These are phyloP conservation scores for Raddia distichophylla DNA, from an alignment of 176 grass and related monocot genomes.

Conservation along the genomic window DNA sequence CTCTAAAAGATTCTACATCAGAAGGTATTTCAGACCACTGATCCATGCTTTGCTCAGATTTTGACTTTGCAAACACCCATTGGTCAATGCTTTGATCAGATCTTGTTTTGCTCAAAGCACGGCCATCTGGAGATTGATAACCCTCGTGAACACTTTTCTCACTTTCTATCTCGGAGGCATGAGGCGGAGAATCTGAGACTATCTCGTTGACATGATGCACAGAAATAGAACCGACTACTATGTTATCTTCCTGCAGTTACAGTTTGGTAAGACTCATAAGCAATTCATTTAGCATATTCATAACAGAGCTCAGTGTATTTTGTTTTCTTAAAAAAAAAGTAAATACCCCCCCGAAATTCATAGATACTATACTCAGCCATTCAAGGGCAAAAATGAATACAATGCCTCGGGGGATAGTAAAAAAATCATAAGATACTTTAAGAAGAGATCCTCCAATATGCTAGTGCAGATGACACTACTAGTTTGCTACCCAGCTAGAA, in stretches of 20 bases:
- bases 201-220: constrained; percentile 46
- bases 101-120: constrained; percentile 51
- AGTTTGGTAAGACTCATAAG: constrained; percentile 31
- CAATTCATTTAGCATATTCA: constrained; percentile 2
- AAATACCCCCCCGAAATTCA: not conserved
- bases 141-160: constrained; percentile 55
- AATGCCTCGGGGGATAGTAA: not conserved
- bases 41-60: constrained; percentile 91
- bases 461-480: not conserved
- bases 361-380: not conserved
- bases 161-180: constrained; percentile 63
- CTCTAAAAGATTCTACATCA: constrained; percentile 62
- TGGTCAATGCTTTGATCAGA: constrained; percentile 81
- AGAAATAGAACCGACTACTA: constrained; percentile 36
- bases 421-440: not conserved
- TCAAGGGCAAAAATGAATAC: not conserved
- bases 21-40: constrained; percentile 90
- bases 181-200: constrained; percentile 46
- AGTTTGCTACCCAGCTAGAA: too few relatives aligned
- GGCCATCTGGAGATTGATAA: constrained; percentile 59
- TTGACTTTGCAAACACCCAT: constrained; percentile 77
- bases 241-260: constrained; percentile 43
- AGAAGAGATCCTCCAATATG: not conserved
- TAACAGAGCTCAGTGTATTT: not conserved
- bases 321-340: not conserved